A percentile compares a stretch with the other conserved stretches of the same genome.
Evolutionary conservation across 2,329 filamentous ascomycete species (phyloP).

Genomic region (Sclerotinia borealis): DNA sequence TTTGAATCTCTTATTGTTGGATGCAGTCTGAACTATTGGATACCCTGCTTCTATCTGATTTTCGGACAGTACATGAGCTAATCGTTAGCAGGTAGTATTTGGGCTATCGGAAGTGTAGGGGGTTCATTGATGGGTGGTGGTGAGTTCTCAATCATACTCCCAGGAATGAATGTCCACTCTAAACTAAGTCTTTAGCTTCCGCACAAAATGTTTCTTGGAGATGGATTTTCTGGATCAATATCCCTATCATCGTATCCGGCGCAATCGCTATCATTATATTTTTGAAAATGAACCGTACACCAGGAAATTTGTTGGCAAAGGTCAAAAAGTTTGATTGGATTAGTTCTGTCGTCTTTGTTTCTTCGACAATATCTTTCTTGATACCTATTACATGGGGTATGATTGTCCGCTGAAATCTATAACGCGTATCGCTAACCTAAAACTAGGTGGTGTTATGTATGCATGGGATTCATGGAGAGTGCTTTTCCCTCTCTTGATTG

Average conservation of each 20-base stretch:
- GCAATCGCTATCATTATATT: constrained; percentile 26
- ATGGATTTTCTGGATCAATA: constrained; percentile 54
- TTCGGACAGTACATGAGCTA: not conserved
- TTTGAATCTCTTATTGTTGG: no score
- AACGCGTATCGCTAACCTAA: not conserved
- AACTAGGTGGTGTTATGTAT: constrained; percentile 52
- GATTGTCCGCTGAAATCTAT: not conserved
- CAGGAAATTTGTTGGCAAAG: constrained; percentile 21
- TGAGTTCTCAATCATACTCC: not conserved
- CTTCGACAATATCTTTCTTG: constrained; percentile 51
- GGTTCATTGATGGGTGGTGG: constrained; percentile 47
- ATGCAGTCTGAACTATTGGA: no score
- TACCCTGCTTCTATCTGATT: no score
- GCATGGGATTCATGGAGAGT: constrained; percentile 57
- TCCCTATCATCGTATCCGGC: constrained; percentile 27
- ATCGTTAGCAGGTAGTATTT: constrained; percentile 32
- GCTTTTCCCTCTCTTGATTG: constrained; percentile 54
- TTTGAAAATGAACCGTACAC: constrained; percentile 24
- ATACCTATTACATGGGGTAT: constrained; percentile 55
- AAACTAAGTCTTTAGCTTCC: constrained; percentile 36
- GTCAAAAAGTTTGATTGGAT: constrained; percentile 55
- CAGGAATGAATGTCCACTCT: not conserved
- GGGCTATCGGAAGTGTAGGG: constrained; percentile 49
- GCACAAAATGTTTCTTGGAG: constrained; percentile 47
- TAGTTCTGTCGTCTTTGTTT: constrained; percentile 56